Evolutionary conservation across 2,329 filamentous ascomycete species (phyloP).

Genomic region (Arthrobotrys sinensis): DNA sequence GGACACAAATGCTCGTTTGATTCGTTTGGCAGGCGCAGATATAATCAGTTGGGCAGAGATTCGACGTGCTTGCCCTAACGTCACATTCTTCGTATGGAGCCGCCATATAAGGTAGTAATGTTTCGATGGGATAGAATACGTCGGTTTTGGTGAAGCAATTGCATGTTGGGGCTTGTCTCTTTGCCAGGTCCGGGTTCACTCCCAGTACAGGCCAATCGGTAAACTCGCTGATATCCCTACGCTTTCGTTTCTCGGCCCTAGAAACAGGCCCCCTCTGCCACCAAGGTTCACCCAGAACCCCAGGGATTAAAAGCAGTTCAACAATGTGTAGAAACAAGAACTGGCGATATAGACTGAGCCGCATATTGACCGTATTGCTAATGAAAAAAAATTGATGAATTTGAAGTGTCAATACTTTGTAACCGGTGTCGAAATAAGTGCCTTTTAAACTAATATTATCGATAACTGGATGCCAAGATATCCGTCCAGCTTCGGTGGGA

Average conservation of each 20-base stretch:
- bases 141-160: background rate
- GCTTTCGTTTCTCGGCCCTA: background rate
- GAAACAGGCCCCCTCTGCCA: no score
- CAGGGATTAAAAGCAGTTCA: no score
- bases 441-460: background rate
- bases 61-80: background rate
- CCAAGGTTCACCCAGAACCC: no score
- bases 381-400: background rate
- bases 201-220: background rate
- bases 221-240: background rate
- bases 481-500: background rate
- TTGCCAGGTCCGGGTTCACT: background rate
- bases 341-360: no score
- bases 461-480: background rate
- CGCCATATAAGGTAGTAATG: conserved; percentile 19
- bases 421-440: background rate
- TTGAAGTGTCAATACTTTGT: background rate
- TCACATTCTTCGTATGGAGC: conserved; percentile 20
- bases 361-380: no score
- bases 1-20: conserved; percentile 20
- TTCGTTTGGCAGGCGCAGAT: conserved; percentile 23
- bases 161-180: conserved; percentile 10
- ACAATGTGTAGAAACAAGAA: no score
- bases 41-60: conserved; percentile 27
- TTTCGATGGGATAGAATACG: conserved; percentile 1